Percentiles rank a stretch among this genome's conserved stretches.
Conservation (phyloP, 1,284 basidiomycete species). For the Pisolithus thermaeus region DNA sequence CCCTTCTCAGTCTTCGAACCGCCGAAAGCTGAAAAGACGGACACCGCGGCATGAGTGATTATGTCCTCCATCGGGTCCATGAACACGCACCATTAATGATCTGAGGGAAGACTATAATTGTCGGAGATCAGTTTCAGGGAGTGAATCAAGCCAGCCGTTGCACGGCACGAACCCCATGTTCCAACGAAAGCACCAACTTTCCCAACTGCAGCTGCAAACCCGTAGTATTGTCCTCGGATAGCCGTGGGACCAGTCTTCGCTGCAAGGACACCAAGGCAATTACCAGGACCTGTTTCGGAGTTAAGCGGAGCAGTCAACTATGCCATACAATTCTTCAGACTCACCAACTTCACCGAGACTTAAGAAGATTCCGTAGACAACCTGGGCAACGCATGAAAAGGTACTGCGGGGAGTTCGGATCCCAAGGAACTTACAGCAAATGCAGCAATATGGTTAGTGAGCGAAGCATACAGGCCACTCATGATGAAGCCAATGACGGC, state of each 20-base stretch:
- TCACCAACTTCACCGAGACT: conserved; percentile 74
- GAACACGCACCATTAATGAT: neutral
- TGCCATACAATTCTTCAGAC: conserved; percentile 8
- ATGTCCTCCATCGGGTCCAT: neutral
- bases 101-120: conserved; percentile 10
- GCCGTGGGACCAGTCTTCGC: conserved; percentile 81
- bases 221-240: conserved; percentile 83
- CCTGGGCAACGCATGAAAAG: conserved; percentile 25
- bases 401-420: neutral
- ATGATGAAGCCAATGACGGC: conserved; percentile 78
- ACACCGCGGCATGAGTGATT: conserved; percentile 4
- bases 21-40: conserved; percentile 52
- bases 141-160: neutral
- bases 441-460: conserved; percentile 63
- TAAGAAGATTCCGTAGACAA: conserved; percentile 89
- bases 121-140: neutral
- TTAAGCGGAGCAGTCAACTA: conserved; percentile 2
- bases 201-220: conserved; percentile 82
- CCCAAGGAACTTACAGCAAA: conserved; percentile 54
- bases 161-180: conserved; percentile 53
- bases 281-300: conserved; percentile 54
- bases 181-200: conserved; percentile 87
- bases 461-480: conserved; percentile 67
- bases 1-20: conserved; percentile 44
- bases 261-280: conserved; percentile 76